These are phyloP conservation scores for Hanseniaspora guilliermondii DNA, from an alignment of 805 yeast genomes.

Conservation along the genomic window DNA sequence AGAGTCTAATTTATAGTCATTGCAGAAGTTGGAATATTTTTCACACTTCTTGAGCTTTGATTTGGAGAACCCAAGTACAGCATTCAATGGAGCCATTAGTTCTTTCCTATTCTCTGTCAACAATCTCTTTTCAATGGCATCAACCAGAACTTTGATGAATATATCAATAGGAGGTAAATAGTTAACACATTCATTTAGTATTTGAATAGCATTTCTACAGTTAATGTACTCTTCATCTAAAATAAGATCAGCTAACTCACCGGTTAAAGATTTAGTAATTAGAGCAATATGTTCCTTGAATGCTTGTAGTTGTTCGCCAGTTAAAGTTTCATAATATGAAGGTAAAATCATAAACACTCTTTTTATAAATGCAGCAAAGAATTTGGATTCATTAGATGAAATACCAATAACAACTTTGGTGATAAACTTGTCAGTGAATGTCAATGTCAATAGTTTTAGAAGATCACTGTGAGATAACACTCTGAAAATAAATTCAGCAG, in stretches of 20 bases:
- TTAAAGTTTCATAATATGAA: neutral
- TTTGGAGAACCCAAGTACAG: slow-evolving; percentile 6
- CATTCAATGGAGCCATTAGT: slow-evolving; percentile 3
- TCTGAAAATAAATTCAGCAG: slow-evolving; percentile 47
- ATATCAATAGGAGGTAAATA: slow-evolving; percentile 4
- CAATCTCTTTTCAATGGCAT: neutral
- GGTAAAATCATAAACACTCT: neutral
- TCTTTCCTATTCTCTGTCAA: slow-evolving; percentile 6
- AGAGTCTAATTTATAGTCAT: neutral
- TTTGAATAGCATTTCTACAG: slow-evolving; percentile 5
- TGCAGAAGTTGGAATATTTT: neutral
- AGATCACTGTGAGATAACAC: slow-evolving; percentile 36
- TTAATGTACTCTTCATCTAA: slow-evolving; percentile 7
- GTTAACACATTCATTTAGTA: neutral
- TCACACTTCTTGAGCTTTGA: neutral
- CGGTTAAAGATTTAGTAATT: neutral
- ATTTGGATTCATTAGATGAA: slow-evolving; percentile 48
- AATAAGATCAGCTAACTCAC: slow-evolving; percentile 4
- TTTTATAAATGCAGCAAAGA: slow-evolving; percentile 21
- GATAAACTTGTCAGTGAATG: slow-evolving; percentile 31
- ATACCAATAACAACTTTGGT: slow-evolving; percentile 79
- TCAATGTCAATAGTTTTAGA: slow-evolving; percentile 30
- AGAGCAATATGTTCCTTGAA: neutral
- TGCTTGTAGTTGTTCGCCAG: neutral
- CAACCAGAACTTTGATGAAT: neutral